Conservation (phyloP, 2,329 filamentous ascomycete genomes). For the Colletotrichum gigasporum region DNA sequence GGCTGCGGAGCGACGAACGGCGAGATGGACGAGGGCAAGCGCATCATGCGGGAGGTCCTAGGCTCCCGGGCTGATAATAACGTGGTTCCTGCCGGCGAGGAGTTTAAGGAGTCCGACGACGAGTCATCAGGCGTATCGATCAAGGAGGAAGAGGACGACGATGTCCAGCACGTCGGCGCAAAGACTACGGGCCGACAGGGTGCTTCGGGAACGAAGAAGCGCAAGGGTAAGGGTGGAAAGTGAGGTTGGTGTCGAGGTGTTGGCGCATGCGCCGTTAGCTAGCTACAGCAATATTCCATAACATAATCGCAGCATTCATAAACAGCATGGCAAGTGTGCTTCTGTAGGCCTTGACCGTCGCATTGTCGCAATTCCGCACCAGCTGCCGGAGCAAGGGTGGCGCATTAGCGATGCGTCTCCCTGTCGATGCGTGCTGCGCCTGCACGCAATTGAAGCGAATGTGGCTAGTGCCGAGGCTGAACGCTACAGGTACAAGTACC, state of each 20-base stretch:
- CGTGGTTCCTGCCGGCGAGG: constrained; percentile 17
- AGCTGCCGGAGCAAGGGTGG: too few relatives aligned
- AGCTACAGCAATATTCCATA: constrained; percentile 17
- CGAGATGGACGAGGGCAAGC: constrained; percentile 77
- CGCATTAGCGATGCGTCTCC: too few relatives aligned
- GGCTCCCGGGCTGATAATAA: constrained; percentile 35
- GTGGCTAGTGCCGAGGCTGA: constrained; percentile 15
- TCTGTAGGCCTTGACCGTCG: too few relatives aligned
- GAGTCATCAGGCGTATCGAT: constrained; percentile 5
- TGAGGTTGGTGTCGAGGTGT: not conserved
- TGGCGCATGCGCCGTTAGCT: not conserved
- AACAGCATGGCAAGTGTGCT: not conserved
- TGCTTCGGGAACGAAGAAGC: constrained; percentile 25
- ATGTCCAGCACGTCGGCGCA: not conserved
- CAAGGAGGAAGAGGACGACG: constrained; percentile 19
- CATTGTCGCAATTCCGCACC: too few relatives aligned
- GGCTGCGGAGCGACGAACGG: constrained; percentile 87
- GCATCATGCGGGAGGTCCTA: constrained; percentile 75
- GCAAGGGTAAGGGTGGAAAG: constrained; percentile 31
- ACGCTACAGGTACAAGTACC: too few relatives aligned
- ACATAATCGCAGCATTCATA: not conserved
- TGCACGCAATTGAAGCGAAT: not conserved
- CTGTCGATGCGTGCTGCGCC: too few relatives aligned
- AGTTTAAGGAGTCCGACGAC: constrained; percentile 29
- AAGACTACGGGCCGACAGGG: constrained; percentile 28